A percentile compares a stretch with the other conserved stretches of the same genome.
Conservation (phyloP, 441 rosid species). For the Dalechampia spathulata region DNA sequence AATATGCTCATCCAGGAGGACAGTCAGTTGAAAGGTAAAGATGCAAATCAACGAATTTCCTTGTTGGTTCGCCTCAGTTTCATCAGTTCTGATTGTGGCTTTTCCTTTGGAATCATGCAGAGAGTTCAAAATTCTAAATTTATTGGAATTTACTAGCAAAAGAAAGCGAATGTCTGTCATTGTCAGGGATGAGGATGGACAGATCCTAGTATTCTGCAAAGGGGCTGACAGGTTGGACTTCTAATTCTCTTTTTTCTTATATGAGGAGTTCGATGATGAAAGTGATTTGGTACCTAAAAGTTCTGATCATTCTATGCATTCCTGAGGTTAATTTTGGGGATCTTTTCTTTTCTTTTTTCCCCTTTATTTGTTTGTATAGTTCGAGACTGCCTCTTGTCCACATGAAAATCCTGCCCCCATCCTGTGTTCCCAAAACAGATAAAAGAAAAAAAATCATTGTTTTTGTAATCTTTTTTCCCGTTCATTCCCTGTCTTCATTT, state of each 20-base stretch:
- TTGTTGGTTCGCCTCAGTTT: constrained; percentile 11
- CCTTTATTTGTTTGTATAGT: no score
- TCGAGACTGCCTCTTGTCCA: no score
- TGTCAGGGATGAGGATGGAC: constrained; percentile 67
- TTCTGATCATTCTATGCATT: no score
- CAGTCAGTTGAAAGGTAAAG: constrained; percentile 63
- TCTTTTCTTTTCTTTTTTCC: no score
- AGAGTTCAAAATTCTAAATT: constrained; percentile 85
- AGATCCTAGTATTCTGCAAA: constrained; percentile 82
- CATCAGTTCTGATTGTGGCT: constrained; percentile 12
- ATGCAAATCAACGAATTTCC: constrained; percentile 1
- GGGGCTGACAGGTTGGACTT: constrained; percentile 93
- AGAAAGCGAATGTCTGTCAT: constrained; percentile 94
- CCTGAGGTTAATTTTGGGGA: no score
- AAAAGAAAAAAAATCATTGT: no score
- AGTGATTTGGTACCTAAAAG: no score
- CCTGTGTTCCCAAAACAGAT: no score
- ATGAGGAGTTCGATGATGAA: not conserved
- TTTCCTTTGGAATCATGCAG: constrained; percentile 40
- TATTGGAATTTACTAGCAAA: constrained; percentile 96
- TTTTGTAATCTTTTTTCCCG: no score
- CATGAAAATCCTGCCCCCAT: no score
- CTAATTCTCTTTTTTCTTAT: not conserved
- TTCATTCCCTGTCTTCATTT: constrained; percentile 11
- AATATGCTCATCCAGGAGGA: constrained; percentile 40